Evolutionary conservation across 768 basidiomycete species (phyloP), one percentile per base, ranked within the genome.

Genomic region (Hemileccinum rubropunctum): DNA sequence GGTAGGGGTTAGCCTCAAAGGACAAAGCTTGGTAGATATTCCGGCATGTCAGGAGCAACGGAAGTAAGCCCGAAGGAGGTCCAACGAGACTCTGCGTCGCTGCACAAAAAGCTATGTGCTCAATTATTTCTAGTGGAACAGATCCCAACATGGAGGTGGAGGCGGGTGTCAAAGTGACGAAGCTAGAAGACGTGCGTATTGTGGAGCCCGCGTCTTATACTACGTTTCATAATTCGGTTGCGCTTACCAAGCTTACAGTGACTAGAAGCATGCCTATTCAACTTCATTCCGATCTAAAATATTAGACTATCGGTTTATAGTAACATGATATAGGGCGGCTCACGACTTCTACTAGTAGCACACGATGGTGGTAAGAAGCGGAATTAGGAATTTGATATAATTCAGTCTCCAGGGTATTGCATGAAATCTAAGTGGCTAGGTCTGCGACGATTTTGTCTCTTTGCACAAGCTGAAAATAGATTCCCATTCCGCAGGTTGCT

Each of bases 101-200:
- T 35, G 80, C 68, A 57, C 81, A 82, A 62, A 78, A 83, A 1
- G 88, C 88, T 58, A 95, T 83, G 44, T 83, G 82, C 62, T 92
- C 86, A 39, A 94, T 75, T 34, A 93, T 76, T 67, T 93, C 91
- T 52, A 79, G 79, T 13, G 91, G 91, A 38, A 93, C 68, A 6
- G 69, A 68, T 47, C 73, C 70, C 48, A 89, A 66, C 10, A 12
- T 41, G 23, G 64, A 67, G 33, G 35, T 28, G 40, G 45, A 43
- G 28, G 37, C 33, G 11, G 3, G 23, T 3, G 53, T 39, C 56
- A 64, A 30, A 30, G 63, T 4, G 39, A 38, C 15, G 27, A 20
- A 9, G 36, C 15, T 33, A 17, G 32, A 34, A 41, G 39, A 35
- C 40, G 39, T 27, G 26, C 11, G 17, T 17, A 3, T 9, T 6